A percentile compares a stretch with the other conserved stretches of the same genome.
Evolutionary conservation across 352 stramenopile species (phyloP).

Genomic region (Pythium volutum): DNA sequence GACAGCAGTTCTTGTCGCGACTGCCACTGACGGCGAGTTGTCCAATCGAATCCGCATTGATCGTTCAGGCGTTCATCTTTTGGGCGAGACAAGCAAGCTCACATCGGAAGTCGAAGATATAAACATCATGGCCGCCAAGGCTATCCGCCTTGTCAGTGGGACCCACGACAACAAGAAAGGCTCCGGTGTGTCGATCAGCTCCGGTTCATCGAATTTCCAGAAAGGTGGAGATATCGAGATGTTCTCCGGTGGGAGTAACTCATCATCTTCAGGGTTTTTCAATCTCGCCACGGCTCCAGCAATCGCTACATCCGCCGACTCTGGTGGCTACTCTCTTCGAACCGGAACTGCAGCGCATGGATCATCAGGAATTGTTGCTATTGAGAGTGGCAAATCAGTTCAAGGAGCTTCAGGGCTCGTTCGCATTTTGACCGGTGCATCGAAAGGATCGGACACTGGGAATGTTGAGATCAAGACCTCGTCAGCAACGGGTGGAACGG

Average conservation of each 20-base stretch:
- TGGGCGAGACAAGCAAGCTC: conserved; percentile 34
- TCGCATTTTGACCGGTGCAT: conserved; percentile 6
- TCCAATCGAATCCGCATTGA: conserved; percentile 37
- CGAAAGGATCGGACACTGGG: conserved; percentile 7
- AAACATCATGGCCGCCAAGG: conserved; percentile 30
- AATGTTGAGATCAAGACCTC: conserved; percentile 14
- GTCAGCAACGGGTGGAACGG: conserved; percentile 12
- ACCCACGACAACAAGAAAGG: conserved; percentile 38
- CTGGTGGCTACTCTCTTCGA: conserved; percentile 13
- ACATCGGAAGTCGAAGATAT: conserved; percentile 45
- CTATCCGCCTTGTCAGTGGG: conserved; percentile 30
- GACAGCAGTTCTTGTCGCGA: conserved; percentile 41
- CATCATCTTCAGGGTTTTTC: conserved; percentile 29
- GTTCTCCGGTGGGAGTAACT: conserved; percentile 34
- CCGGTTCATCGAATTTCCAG: conserved; percentile 35
- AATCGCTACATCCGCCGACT: conserved; percentile 8
- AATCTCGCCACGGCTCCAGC: conserved; percentile 23
- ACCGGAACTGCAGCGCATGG: conserved; percentile 10
- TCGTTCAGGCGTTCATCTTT: conserved; percentile 32
- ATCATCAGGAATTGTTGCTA: conserved; percentile 15
- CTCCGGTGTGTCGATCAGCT: conserved; percentile 30
- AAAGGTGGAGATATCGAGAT: conserved; percentile 39
- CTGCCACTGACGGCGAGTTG: conserved; percentile 24
- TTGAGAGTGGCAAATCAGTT: conserved; percentile 10
- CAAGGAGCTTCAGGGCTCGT: conserved; percentile 15